Conservation (phyloP, 192 early-diverging fungal species). For the Coemansia sp. region DNA sequence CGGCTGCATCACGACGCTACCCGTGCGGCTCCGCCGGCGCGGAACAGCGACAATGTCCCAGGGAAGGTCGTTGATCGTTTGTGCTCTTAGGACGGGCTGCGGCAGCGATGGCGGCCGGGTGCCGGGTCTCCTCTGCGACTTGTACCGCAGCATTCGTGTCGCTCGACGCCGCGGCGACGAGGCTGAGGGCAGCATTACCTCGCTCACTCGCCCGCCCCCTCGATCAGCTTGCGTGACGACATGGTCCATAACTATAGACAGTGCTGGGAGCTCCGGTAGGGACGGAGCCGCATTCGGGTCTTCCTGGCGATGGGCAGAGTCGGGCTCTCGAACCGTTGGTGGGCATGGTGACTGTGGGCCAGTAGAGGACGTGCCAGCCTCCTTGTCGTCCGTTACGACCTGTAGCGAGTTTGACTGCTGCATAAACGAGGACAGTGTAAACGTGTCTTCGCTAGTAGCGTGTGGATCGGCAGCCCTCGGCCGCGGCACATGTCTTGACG, state of each 20-base stretch:
- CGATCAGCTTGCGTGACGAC: not conserved
- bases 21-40: conserved; percentile 4
- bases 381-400: not conserved
- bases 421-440: conserved; percentile 4
- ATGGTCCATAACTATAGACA: conserved; percentile 6
- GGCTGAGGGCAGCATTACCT: not conserved
- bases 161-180: not conserved
- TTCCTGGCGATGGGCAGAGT: too few relatives aligned
- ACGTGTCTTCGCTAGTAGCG: conserved; percentile 3
- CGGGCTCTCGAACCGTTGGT: not conserved
- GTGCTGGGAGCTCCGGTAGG: not conserved
- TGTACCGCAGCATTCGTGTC: conserved; percentile 6
- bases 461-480: not conserved
- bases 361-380: not conserved
- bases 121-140: not conserved
- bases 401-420: not conserved
- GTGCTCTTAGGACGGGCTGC: conserved; percentile 9
- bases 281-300: not conserved
- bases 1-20: conserved; percentile 4
- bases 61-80: conserved; percentile 18
- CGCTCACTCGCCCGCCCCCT: not conserved
- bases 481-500: conserved; percentile 13
- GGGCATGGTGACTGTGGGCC: not conserved
- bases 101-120: not conserved
- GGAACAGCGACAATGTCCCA: conserved; percentile 33